Percentiles rank a stretch among this genome's conserved stretches.
These are phyloP conservation scores for Penicillium simplicissimum DNA, from an alignment of 495 filamentous ascomycete species.

Conservation along the genomic window DNA sequence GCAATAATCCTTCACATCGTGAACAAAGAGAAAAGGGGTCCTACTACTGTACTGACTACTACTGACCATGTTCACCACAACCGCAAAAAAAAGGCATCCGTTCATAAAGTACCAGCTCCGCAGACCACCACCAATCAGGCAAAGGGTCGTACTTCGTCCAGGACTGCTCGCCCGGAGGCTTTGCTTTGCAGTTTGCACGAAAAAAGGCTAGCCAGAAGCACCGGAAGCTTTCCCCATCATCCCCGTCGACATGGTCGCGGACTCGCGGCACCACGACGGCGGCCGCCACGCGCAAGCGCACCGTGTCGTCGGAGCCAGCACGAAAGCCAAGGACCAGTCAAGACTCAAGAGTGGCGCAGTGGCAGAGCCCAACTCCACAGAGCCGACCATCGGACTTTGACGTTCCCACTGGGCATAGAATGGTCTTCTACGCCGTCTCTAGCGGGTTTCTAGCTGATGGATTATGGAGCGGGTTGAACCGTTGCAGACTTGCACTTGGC, in stretches of 20 bases:
- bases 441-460: slow-evolving; percentile 30
- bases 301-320: background rate
- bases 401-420: slow-evolving; percentile 17
- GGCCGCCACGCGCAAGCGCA: background rate
- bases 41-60: no score
- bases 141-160: background rate
- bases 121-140: background rate
- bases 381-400: slow-evolving; percentile 15
- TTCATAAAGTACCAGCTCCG: background rate
- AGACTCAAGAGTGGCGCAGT: background rate
- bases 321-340: background rate
- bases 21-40: slow-evolving; percentile 8
- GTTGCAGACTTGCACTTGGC: background rate
- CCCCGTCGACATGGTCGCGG: background rate
- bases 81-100: background rate
- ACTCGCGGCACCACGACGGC: background rate
- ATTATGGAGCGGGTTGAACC: background rate
- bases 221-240: slow-evolving; percentile 20
- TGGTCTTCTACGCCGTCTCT: slow-evolving; percentile 21
- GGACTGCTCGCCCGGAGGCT: no score
- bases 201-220: slow-evolving; percentile 8
- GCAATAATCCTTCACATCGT: background rate
- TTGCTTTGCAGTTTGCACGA: background rate
- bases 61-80: no score
- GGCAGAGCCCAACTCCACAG: slow-evolving; percentile 12